Percentiles rank a stretch among this genome's conserved stretches.
Evolutionary conservation across 139 green algal species (phyloP).

Genomic region (Coccomyxa sp.): DNA sequence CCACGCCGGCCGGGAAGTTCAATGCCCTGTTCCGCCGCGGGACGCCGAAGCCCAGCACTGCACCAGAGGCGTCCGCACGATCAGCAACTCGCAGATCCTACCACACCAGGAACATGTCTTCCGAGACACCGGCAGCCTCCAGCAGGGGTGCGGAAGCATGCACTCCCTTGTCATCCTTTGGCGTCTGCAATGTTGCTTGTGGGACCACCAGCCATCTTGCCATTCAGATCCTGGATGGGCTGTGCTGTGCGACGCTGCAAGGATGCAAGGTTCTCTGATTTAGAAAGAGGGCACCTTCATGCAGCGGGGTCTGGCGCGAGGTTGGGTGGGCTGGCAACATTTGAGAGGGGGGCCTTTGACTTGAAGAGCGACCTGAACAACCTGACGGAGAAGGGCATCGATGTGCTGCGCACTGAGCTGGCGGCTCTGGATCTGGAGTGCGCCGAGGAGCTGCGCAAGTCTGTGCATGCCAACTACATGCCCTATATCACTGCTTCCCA

Average conservation of each 20-base stretch:
- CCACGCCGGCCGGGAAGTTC: neutral
- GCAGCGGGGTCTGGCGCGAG: neutral
- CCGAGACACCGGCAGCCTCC: too few relatives aligned
- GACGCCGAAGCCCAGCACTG: too few relatives aligned
- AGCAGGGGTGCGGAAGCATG: too few relatives aligned
- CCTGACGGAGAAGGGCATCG: slow-evolving; percentile 37
- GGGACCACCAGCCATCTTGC: too few relatives aligned
- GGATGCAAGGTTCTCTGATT: too few relatives aligned
- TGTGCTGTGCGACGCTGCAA: too few relatives aligned
- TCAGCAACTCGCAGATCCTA: too few relatives aligned
- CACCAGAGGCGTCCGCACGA: too few relatives aligned
- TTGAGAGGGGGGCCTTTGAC: slow-evolving; percentile 27
- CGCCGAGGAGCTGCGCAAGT: slow-evolving; percentile 21
- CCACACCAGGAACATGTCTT: too few relatives aligned
- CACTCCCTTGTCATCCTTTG: too few relatives aligned
- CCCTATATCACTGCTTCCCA: slow-evolving; percentile 23
- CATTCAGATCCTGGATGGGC: too few relatives aligned
- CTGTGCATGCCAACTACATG: slow-evolving; percentile 29
- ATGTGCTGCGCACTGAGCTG: slow-evolving; percentile 32
- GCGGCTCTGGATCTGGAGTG: slow-evolving; percentile 28
- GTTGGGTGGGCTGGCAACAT: slow-evolving; percentile 10
- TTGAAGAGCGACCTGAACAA: slow-evolving; percentile 11
- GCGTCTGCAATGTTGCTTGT: too few relatives aligned
- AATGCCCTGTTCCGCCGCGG: neutral
- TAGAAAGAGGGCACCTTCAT: neutral